Evolutionary conservation across 257 asterid species (phyloP), one percentile per base, ranked within the genome.

Genomic region (Echites panduratus): DNA sequence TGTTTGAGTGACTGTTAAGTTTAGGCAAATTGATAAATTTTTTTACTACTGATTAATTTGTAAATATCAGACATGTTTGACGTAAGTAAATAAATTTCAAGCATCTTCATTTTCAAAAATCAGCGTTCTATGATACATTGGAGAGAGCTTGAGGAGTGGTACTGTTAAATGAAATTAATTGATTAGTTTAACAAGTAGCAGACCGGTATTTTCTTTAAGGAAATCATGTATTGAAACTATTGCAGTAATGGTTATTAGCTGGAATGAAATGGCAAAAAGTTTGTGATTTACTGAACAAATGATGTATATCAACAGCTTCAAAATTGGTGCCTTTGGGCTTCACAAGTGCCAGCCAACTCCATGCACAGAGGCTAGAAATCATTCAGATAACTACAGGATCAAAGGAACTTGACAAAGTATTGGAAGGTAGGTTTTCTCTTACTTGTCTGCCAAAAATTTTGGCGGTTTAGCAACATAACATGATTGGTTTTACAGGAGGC

Each of bases 341-440:
- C 77, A 91, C 99, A 38, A 94, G 95, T 80, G 99, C 99, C 59
- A 78, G 84, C 78, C 93, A 90, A 74, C 78, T 94, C 58, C 99
- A 94, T 73, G 96, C 97, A 16, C 97, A 94, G 86, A 89, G 97
- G 82, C 97, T 88, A 73, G 98, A 94, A 77, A 89, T 94, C 81
- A 91, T 94, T 68, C 99, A 94, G 79, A 89, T 94, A 82, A 89
- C 95, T 65, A 87, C 99, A 52, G 98, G 99, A 53, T 94, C 99
- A 8, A 94, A 88, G 81, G 99, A 94, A 80, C 96, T 94, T 67
- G 99, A 94, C 89, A 89, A 83, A 76, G 74, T 94, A 75, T 84
- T 94, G 75, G 99, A 94, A 80, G 99, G 99, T 94, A 67, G 66
- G 41, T 70, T 74, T 50, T 48, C 29, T 5, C 32, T 48, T 45